These are phyloP conservation scores for Zasmidium angulare DNA, from an alignment of 2,329 filamentous ascomycete species.

Conservation along the genomic window DNA sequence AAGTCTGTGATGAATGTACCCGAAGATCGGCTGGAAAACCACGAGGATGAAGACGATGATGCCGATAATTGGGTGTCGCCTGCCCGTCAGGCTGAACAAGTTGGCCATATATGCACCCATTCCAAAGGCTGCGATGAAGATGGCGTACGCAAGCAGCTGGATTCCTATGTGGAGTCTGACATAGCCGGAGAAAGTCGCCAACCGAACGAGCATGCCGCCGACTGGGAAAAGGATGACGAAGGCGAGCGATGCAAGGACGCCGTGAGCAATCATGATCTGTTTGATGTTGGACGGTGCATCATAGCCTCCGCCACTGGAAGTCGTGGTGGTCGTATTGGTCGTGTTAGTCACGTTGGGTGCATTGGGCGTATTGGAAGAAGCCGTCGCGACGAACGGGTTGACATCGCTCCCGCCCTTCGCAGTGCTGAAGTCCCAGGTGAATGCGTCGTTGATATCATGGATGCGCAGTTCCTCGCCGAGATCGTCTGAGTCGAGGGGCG, in stretches of 20 bases:
- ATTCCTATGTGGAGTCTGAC: constrained; percentile 47
- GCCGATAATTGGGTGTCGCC: constrained; percentile 54
- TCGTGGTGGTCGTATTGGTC: constrained; percentile 6
- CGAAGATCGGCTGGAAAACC: constrained; percentile 56
- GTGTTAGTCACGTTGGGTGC: too few relatives aligned
- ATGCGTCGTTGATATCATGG: constrained; percentile 45
- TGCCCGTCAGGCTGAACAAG: constrained; percentile 39
- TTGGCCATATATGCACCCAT: constrained; percentile 44
- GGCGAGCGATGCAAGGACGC: constrained; percentile 44
- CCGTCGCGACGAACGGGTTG: constrained; percentile 43
- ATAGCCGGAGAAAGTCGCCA: constrained; percentile 44
- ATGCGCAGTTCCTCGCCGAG: constrained; percentile 43
- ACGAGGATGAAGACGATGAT: constrained; percentile 52
- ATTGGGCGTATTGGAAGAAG: background rate
- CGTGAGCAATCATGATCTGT: constrained; percentile 42
- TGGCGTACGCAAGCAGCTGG: constrained; percentile 50
- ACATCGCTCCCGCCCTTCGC: constrained; percentile 51
- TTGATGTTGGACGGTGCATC: constrained; percentile 10
- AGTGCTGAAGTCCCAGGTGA: constrained; percentile 49
- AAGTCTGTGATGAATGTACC: constrained; percentile 53
- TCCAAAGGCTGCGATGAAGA: constrained; percentile 51
- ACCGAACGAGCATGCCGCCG: constrained; percentile 46
- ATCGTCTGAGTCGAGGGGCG: constrained; percentile 49
- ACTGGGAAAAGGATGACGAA: constrained; percentile 48
- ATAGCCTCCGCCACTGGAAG: constrained; percentile 1